These are phyloP conservation scores for Wickerhamomyces canadensis DNA, from an alignment of 805 yeast species.

Conservation along the genomic window DNA sequence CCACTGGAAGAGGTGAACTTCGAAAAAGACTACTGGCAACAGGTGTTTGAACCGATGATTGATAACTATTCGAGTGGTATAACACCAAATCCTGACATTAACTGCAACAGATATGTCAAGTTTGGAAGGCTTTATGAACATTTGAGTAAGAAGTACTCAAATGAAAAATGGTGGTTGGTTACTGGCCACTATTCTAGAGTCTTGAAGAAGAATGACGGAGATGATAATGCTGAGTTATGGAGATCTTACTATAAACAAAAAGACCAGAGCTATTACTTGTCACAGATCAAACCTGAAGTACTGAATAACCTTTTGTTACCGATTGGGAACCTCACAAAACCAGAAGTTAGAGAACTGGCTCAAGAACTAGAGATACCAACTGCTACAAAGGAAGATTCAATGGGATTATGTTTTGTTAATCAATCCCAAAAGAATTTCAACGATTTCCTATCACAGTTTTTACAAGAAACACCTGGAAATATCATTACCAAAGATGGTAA, in stretches of 20 bases:
- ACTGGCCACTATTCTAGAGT: conserved; percentile 80
- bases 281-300: conserved; percentile 49
- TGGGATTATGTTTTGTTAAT: conserved; percentile 88
- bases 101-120: conserved; percentile 80
- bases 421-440: conserved; percentile 62
- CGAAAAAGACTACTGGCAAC: conserved; percentile 88
- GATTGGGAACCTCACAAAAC: conserved; percentile 71
- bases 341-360: conserved; percentile 69
- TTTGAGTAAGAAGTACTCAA: conserved; percentile 33
- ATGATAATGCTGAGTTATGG: conserved; percentile 40
- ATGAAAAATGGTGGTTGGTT: conserved; percentile 70
- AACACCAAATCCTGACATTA: conserved; percentile 94
- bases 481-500: conserved; percentile 71
- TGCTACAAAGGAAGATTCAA: conserved; percentile 85
- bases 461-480: conserved; percentile 60
- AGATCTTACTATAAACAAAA: conserved; percentile 56
- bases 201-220: conserved; percentile 25
- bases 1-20: conserved; percentile 75
- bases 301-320: conserved; percentile 63
- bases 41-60: conserved; percentile 91
- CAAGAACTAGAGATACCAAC: conserved; percentile 44
- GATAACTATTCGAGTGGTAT: conserved; percentile 60
- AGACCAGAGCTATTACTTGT: conserved; percentile 89
- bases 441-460: conserved; percentile 17
- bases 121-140: conserved; percentile 73